Percentiles rank a stretch among this genome's conserved stretches.
Conservation (phyloP, 768 basidiomycete species). For the Phanerodontia chrysosporium region DNA sequence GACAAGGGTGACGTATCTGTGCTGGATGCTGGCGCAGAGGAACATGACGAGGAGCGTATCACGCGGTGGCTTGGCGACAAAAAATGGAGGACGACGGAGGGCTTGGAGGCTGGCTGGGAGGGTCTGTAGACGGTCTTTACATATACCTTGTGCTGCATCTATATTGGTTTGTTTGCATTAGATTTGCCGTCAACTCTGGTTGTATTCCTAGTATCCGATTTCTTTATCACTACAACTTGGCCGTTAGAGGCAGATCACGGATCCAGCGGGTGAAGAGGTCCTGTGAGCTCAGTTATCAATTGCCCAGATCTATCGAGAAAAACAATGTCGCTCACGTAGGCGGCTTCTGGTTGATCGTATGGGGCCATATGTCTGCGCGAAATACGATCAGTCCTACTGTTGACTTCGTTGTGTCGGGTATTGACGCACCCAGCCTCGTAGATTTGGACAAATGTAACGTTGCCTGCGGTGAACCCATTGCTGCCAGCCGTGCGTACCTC, state of each 20-base stretch:
- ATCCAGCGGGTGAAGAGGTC: conserved; percentile 63
- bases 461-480: conserved; percentile 64
- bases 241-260: conserved; percentile 42
- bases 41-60: conserved; percentile 43
- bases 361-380: conserved; percentile 79
- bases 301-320: not conserved
- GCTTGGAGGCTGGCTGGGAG: conserved; percentile 45
- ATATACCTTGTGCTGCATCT: not conserved
- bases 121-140: not conserved
- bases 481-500: conserved; percentile 68
- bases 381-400: conserved; percentile 10
- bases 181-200: not conserved
- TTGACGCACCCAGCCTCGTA: conserved; percentile 66
- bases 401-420: not conserved
- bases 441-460: conserved; percentile 77
- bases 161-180: not conserved
- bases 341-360: conserved; percentile 83
- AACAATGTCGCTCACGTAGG: conserved; percentile 50
- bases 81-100: conserved; percentile 64
- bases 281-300: conserved; percentile 26
- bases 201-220: not conserved
- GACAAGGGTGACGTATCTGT: conserved; percentile 66
- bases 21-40: conserved; percentile 52
- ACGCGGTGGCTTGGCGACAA: conserved; percentile 56
- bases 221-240: conserved; percentile 9